Percentiles rank a stretch among this genome's conserved stretches.
These are phyloP conservation scores for Heliamphora pulchella DNA, from an alignment of 179 eudicot genomes.

Conservation along the genomic window DNA sequence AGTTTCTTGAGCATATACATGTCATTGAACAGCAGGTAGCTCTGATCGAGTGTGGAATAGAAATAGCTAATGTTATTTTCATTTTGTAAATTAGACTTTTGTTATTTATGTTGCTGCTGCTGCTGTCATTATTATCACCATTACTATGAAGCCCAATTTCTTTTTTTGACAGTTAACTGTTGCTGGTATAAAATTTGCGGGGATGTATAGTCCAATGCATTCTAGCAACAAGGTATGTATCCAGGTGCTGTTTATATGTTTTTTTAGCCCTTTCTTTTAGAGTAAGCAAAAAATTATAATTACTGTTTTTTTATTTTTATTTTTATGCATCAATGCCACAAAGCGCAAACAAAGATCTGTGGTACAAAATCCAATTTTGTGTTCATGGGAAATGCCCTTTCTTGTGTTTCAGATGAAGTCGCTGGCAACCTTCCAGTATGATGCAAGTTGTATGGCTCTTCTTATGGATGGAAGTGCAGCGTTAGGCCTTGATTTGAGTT, in stretches of 20 bases:
- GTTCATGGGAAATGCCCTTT: slow-evolving; percentile 4
- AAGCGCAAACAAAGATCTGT: too few species aligned
- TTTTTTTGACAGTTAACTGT: slow-evolving; percentile 49
- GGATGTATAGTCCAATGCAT: slow-evolving; percentile 85
- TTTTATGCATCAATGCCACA: background rate
- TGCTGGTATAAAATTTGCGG: slow-evolving; percentile 67
- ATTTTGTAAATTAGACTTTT: background rate
- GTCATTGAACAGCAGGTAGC: slow-evolving; percentile 86
- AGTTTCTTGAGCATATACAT: slow-evolving; percentile 97
- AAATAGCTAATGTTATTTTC: slow-evolving; percentile 1
- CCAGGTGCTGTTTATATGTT: slow-evolving; percentile 4
- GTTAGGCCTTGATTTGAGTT: slow-evolving; percentile 95
- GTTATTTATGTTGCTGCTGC: background rate
- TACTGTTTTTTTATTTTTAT: background rate
- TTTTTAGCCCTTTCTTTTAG: background rate
- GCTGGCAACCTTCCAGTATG: slow-evolving; percentile 61
- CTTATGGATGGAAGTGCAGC: slow-evolving; percentile 99
- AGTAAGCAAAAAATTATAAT: background rate
- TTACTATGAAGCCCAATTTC: slow-evolving; percentile 7
- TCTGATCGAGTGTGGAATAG: background rate
- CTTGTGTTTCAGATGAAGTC: slow-evolving; percentile 66
- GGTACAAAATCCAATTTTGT: background rate
- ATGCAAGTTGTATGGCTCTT: slow-evolving; percentile 74
- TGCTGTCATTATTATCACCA: background rate
- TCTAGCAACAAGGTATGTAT: slow-evolving; percentile 53